phyloP scores from a whole-genome alignment of 768 basidiomycete genomes.

The Calvatia gigantea region DNA sequence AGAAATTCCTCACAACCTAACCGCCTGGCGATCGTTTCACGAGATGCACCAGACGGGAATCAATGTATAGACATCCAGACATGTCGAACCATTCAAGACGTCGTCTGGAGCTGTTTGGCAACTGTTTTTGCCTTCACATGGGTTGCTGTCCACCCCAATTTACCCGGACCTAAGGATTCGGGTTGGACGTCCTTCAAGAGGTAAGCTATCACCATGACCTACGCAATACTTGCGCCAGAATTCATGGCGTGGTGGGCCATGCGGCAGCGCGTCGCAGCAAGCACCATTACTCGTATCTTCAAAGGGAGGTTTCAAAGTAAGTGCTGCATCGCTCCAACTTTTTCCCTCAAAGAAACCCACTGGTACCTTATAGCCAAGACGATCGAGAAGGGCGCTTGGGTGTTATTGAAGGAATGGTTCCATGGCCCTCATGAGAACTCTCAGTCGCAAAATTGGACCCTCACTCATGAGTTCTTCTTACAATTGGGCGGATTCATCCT shows the following conservation, averaged over 20 bases:
- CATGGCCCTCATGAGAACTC: background rate
- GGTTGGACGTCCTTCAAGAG: background rate
- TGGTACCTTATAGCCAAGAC: background rate
- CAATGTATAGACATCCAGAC: background rate
- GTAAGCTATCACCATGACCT: background rate
- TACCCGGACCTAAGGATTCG: slow-evolving; percentile 1
- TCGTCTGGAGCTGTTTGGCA: slow-evolving; percentile 7
- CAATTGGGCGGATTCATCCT: slow-evolving; percentile 14
- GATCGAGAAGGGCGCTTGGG: background rate
- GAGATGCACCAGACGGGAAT: background rate
- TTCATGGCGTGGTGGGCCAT: slow-evolving; percentile 15
- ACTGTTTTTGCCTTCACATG: slow-evolving; percentile 8
- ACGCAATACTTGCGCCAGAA: slow-evolving; percentile 15
- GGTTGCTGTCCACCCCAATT: slow-evolving; percentile 6
- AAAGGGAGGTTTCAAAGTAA: background rate
- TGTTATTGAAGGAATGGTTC: background rate
- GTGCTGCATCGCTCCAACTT: background rate
- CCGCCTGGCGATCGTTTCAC: too few species aligned
- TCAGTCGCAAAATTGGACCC: slow-evolving; percentile 5
- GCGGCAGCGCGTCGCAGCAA: slow-evolving; percentile 8
- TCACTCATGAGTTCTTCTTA: slow-evolving; percentile 15
- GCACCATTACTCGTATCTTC: background rate
- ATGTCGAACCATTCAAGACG: background rate
- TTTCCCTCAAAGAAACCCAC: too few species aligned
- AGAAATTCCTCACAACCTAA: too few species aligned